Conservation (phyloP, 495 filamentous ascomycete genomes). For the Sabuloglossum arenarium region DNA sequence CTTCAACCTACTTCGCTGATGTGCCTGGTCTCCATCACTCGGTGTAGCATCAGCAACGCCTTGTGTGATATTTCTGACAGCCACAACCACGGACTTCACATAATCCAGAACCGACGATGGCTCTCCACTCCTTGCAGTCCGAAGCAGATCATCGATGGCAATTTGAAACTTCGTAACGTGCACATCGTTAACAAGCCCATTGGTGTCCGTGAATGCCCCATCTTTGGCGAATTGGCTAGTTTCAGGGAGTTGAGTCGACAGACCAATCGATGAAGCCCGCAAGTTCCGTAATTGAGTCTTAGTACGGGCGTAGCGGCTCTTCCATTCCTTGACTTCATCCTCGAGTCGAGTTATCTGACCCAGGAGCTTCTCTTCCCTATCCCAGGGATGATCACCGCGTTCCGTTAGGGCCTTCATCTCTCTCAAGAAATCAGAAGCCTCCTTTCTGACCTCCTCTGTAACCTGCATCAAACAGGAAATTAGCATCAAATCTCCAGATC, state of each 20-base stretch:
- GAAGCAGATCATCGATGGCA: slow-evolving; percentile 81
- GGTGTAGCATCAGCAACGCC: slow-evolving; percentile 43
- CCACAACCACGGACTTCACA: slow-evolving; percentile 63
- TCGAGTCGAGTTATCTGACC: slow-evolving; percentile 54
- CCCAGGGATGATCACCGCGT: slow-evolving; percentile 54
- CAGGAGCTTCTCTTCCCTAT: slow-evolving; percentile 59
- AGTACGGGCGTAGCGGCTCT: slow-evolving; percentile 62
- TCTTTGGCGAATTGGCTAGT: slow-evolving; percentile 41
- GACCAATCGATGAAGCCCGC: slow-evolving; percentile 55
- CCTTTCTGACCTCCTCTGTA: slow-evolving; percentile 73
- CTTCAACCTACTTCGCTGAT: slow-evolving; percentile 44
- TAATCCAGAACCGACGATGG: slow-evolving; percentile 50
- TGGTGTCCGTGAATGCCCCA: slow-evolving; percentile 43
- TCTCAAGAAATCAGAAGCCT: slow-evolving; percentile 62
- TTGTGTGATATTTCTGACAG: slow-evolving; percentile 59
- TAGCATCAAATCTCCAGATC: slow-evolving; percentile 7
- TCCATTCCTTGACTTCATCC: slow-evolving; percentile 70
- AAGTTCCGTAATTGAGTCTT: slow-evolving; percentile 72
- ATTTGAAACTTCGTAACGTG: slow-evolving; percentile 92
- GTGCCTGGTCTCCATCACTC: slow-evolving; percentile 16
- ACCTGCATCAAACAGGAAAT: slow-evolving; percentile 15
- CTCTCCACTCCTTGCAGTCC: slow-evolving; percentile 47
- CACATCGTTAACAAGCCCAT: slow-evolving; percentile 71
- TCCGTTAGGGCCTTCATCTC: slow-evolving; percentile 81
- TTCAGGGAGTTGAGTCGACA: slow-evolving; percentile 41